A percentile compares a stretch with the other conserved stretches of the same genome.
Conservation (phyloP, 2,329 filamentous ascomycete species). For the Sporothrix variecibatus region DNA sequence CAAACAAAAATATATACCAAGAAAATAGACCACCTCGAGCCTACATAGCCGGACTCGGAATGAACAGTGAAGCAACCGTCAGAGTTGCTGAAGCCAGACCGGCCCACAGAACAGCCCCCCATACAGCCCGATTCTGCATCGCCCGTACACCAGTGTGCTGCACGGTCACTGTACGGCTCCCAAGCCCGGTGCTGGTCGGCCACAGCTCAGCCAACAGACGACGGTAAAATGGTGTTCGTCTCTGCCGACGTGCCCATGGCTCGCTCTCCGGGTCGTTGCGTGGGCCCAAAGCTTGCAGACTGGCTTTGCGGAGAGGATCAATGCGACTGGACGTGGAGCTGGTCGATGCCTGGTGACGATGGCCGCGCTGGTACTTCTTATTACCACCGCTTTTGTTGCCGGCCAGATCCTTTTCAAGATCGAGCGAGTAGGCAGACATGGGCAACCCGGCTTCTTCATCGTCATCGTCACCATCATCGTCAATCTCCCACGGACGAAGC, state of each 20-base stretch:
- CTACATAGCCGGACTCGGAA: slow-evolving; percentile 32
- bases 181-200: slow-evolving; percentile 25
- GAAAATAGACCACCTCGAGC: neutral
- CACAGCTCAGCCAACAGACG: slow-evolving; percentile 36
- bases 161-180: slow-evolving; percentile 32
- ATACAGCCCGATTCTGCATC: slow-evolving; percentile 41
- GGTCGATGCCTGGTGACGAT: slow-evolving; percentile 19
- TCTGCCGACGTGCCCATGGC: slow-evolving; percentile 38
- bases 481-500: slow-evolving; percentile 44
- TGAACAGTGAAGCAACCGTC: slow-evolving; percentile 37
- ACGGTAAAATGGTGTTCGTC: slow-evolving; percentile 33
- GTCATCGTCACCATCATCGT: slow-evolving; percentile 27
- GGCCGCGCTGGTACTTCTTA: slow-evolving; percentile 23
- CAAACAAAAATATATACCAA: neutral
- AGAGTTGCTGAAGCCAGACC: slow-evolving; percentile 37
- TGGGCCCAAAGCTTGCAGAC: slow-evolving; percentile 40
- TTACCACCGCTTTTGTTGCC: neutral
- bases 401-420: slow-evolving; percentile 22
- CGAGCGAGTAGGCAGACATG: neutral
- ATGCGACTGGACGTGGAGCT: slow-evolving; percentile 25
- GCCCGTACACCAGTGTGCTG: slow-evolving; percentile 38
- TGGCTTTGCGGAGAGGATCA: slow-evolving; percentile 36
- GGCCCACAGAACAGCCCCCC: slow-evolving; percentile 40
- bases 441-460: slow-evolving; percentile 15
- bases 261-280: slow-evolving; percentile 39